phyloP scores from a whole-genome alignment of 371 early-diverging fungal genomes.

The Catenaria anguillulae region DNA sequence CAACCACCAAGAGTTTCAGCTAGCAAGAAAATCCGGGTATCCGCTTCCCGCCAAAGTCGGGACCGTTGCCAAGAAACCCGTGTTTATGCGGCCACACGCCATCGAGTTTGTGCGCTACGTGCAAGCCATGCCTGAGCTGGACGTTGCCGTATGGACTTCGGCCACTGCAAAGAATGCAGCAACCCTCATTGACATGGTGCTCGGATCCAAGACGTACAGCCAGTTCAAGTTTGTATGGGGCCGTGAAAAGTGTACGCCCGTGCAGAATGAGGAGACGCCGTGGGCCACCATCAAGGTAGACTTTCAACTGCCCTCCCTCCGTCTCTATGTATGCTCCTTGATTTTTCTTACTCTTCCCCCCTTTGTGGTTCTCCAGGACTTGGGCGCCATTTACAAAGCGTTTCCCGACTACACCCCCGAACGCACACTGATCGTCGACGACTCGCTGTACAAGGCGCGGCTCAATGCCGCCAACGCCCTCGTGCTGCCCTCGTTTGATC shows the following conservation, averaged over 20 bases:
- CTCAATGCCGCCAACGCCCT: not conserved
- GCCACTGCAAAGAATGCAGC: not conserved
- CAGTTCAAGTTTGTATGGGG: not conserved
- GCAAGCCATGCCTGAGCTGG: not conserved
- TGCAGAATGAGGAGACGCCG: not conserved
- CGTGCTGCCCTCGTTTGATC: not conserved
- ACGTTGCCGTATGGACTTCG: not conserved
- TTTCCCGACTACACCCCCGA: not conserved
- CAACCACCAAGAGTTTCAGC: not conserved
- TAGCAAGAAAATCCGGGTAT: not conserved
- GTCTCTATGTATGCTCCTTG: too few relatives aligned
- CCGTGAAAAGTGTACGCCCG: not conserved
- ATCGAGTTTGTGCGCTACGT: not conserved
- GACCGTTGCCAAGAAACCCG: not conserved
- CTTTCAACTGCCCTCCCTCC: too few relatives aligned
- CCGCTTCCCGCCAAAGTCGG: not conserved
- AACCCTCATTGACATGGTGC: not conserved
- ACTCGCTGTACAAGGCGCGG: not conserved
- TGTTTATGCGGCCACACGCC: not conserved
- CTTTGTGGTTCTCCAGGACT: not conserved
- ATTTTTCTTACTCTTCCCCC: too few relatives aligned
- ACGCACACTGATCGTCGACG: not conserved
- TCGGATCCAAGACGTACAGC: not conserved
- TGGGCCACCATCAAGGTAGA: constrained; percentile 1
- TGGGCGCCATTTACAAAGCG: not conserved